Percentiles rank a stretch among this genome's conserved stretches.
These are phyloP conservation scores for Trametes pubescens DNA, from an alignment of 1,284 basidiomycete species.

Conservation along the genomic window DNA sequence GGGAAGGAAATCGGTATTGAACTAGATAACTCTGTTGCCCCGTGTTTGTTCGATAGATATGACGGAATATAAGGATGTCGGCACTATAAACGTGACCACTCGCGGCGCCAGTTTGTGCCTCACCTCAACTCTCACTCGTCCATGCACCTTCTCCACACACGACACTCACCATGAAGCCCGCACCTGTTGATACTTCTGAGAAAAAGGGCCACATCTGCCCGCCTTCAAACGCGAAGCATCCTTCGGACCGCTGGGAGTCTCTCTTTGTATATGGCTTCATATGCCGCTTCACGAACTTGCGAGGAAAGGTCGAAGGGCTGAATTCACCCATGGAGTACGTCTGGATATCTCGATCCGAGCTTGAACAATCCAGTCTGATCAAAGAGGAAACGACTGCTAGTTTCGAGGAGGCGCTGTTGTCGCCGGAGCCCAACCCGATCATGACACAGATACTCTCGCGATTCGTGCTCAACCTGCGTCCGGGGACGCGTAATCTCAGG, in stretches of 20 bases:
- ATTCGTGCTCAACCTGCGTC: constrained; percentile 81
- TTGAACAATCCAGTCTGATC: constrained; percentile 9
- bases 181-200: constrained; percentile 41
- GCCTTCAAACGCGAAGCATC: constrained; percentile 74
- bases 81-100: constrained; percentile 42
- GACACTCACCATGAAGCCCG: constrained; percentile 42
- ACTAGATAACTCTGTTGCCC: constrained; percentile 40
- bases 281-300: constrained; percentile 78
- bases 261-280: constrained; percentile 85
- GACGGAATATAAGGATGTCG: constrained; percentile 43
- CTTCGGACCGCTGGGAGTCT: constrained; percentile 84
- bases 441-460: constrained; percentile 73
- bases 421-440: constrained; percentile 71
- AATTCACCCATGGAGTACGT: constrained; percentile 83
- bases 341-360: background rate
- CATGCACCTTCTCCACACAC: constrained; percentile 40
- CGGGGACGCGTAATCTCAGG: constrained; percentile 87
- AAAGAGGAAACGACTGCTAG: constrained; percentile 46
- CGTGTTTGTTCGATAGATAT: constrained; percentile 44
- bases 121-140: constrained; percentile 40
- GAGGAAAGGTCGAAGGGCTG: constrained; percentile 76
- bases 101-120: constrained; percentile 35
- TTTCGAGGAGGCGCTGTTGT: constrained; percentile 78
- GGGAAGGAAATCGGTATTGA: constrained; percentile 10
- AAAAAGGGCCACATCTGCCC: constrained; percentile 78